Conservation (phyloP, 1,284 basidiomycete genomes). For the Takashimella koratensis region DNA sequence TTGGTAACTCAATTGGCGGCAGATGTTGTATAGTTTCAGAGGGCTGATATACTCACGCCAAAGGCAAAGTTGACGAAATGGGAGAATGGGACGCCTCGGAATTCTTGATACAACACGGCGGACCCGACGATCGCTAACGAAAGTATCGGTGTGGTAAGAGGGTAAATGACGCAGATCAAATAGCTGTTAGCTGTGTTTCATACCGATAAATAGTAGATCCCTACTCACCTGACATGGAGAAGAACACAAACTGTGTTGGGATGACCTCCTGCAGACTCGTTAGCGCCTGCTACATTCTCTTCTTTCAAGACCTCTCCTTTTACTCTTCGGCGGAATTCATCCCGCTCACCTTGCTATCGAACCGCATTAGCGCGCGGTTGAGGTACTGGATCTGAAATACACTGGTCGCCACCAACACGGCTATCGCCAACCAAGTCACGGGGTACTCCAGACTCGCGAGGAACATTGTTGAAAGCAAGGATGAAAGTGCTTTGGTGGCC, state of each 20-base stretch:
- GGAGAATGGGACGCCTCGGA: constrained; percentile 72
- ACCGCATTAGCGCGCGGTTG: constrained; percentile 82
- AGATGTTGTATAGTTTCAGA: too few species aligned
- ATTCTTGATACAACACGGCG: constrained; percentile 90
- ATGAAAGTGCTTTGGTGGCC: constrained; percentile 79
- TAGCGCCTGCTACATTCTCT: not conserved
- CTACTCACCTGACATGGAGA: constrained; percentile 48
- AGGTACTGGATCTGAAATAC: constrained; percentile 87
- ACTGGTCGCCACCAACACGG: constrained; percentile 72
- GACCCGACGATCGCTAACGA: constrained; percentile 89
- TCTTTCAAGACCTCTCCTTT: not conserved
- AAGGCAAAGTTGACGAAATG: constrained; percentile 60
- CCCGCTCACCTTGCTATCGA: constrained; percentile 71
- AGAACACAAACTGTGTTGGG: constrained; percentile 88
- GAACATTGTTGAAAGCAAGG: constrained; percentile 72
- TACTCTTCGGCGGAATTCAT: not conserved
- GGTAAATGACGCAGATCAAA: too few species aligned
- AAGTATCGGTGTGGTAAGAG: too few species aligned
- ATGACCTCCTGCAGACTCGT: constrained; percentile 67
- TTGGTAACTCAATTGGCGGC: too few species aligned
- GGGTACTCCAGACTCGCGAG: constrained; percentile 67
- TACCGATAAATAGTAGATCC: not conserved
- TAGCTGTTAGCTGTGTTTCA: too few species aligned
- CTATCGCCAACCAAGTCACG: constrained; percentile 72
- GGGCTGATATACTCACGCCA: constrained; percentile 44